A percentile compares a stretch with the other conserved stretches of the same genome.
Conservation (phyloP, 2,329 filamentous ascomycete genomes). For the Cordyceps fumosorosea region DNA sequence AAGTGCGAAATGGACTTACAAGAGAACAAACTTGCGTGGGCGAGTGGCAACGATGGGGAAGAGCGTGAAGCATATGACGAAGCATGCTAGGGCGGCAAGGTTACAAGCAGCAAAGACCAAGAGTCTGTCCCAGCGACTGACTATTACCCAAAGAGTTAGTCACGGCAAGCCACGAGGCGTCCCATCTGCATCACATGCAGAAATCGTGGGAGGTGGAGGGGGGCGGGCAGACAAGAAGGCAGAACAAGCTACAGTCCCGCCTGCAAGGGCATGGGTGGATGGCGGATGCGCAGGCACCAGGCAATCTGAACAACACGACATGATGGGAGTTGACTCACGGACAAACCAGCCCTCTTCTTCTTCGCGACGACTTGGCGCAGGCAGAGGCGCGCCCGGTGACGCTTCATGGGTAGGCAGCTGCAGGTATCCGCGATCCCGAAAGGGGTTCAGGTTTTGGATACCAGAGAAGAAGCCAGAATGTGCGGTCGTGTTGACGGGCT, state of each 20-base stretch:
- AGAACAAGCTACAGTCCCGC: slow-evolving; percentile 40
- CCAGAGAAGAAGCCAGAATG: slow-evolving; percentile 71
- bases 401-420: slow-evolving; percentile 78
- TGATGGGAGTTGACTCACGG: slow-evolving; percentile 56
- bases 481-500: slow-evolving; percentile 64
- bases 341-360: slow-evolving; percentile 96
- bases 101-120: slow-evolving; percentile 90
- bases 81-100: slow-evolving; percentile 80
- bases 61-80: slow-evolving; percentile 85
- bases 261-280: slow-evolving; percentile 23
- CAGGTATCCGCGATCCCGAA: slow-evolving; percentile 79
- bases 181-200: slow-evolving; percentile 37
- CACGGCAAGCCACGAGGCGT: slow-evolving; percentile 37
- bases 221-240: slow-evolving; percentile 29
- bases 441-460: slow-evolving; percentile 81
- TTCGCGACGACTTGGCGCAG: slow-evolving; percentile 75
- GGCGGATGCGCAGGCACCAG: slow-evolving; percentile 1
- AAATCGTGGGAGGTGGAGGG: slow-evolving; percentile 19
- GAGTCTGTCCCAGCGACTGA: slow-evolving; percentile 94
- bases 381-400: slow-evolving; percentile 71
- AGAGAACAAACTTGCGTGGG: slow-evolving; percentile 89
- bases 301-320: background rate
- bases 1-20: slow-evolving; percentile 61
- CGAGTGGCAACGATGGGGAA: slow-evolving; percentile 75
- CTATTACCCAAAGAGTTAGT: slow-evolving; percentile 45